A percentile compares a stretch with the other conserved stretches of the same genome.
phyloP scores from a whole-genome alignment of 2,329 filamentous ascomycete species.

The Scedosporium apiospermum region DNA sequence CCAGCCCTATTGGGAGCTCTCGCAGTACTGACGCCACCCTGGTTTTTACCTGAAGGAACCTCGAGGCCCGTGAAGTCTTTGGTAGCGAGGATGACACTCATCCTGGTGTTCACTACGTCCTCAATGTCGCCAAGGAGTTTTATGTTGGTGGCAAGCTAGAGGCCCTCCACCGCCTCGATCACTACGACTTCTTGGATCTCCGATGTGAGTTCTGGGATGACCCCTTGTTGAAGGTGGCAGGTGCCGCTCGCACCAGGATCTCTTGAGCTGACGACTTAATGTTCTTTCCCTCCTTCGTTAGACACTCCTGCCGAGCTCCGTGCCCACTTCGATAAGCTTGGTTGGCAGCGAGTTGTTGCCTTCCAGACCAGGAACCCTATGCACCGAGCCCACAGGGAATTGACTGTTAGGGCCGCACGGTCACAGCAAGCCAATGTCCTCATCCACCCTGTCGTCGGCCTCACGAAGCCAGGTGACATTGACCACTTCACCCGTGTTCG shows the following conservation, averaged over 20 bases:
- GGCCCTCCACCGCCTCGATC: conserved; percentile 87
- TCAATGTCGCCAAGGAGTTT: conserved; percentile 70
- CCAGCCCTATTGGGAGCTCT: conserved; percentile 1
- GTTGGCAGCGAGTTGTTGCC: conserved; percentile 93
- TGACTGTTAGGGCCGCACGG: conserved; percentile 93
- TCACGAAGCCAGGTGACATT: conserved; percentile 98
- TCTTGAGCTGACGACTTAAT: neutral
- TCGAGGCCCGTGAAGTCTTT: conserved; percentile 91
- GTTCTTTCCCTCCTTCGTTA: conserved; percentile 21
- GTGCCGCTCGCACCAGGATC: neutral
- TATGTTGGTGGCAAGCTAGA: conserved; percentile 96
- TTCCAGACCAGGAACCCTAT: conserved; percentile 99
- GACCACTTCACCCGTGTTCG: conserved; percentile 99
- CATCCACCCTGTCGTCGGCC: conserved; percentile 95
- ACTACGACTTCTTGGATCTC: conserved; percentile 97
- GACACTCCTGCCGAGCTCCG: conserved; percentile 91
- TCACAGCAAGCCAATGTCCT: conserved; percentile 96
- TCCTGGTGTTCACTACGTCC: conserved; percentile 86
- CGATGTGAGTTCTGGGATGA: conserved; percentile 54
- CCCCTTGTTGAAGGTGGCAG: neutral
- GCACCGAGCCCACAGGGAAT: conserved; percentile 95
- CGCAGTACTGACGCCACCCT: conserved; percentile 10
- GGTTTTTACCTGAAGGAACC: conserved; percentile 42
- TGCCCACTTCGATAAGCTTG: conserved; percentile 97
- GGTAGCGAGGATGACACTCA: conserved; percentile 83